Base-by-base conservation (phyloP, 495 filamentous ascomycete genomes). In the Penicillium antarcticum region DNA sequence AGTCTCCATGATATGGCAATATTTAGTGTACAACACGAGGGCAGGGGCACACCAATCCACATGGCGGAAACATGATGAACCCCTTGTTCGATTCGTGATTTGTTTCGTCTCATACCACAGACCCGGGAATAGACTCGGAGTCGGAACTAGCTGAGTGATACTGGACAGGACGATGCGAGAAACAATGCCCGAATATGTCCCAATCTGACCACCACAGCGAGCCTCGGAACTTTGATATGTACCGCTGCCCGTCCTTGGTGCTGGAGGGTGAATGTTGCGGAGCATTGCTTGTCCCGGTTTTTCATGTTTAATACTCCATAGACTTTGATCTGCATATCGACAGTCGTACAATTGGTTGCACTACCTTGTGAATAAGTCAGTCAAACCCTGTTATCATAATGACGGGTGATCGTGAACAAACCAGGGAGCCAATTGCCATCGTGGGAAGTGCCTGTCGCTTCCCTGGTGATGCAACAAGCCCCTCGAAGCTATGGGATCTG, bases 391-490 rank as follows among this genome's bases (percentile, higher is more conserved):
- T 23, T 10, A 3, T 4, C 23, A 48, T 9, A 13, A 58, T 61
- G 58, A 21, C 41, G 19, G 48, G 32, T 33, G 39, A 48, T 45
- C 19, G 29, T 18, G 29, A 53, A 45, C 12, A 40, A 29, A 16
- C 5, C 23, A 24, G 42, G 5, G 67, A 73, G 55, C 74, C 72
- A 14, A 74, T 78, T 45, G 75, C 74, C 42, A 67, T 78, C 21
- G 60, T 76, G 31, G 74, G 75, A 48, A 75, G 68, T 56, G 68
- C 74, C 17, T 85, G 70, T 56, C 60, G 70, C 21, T 81, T 87
- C 51, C 82, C 84, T n/a, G 82, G 65, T 24, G 59, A 63, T 44
- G 57, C 70, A 55, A 59, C 45, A 19, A 60, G 68, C 31, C 64
- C 71, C 14, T 59, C 60, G 19, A 61, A 65, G 48, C 54, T 79